Conservation (phyloP, 2,329 filamentous ascomycete genomes). For the Dryadomyces quercus-mongolicae region DNA sequence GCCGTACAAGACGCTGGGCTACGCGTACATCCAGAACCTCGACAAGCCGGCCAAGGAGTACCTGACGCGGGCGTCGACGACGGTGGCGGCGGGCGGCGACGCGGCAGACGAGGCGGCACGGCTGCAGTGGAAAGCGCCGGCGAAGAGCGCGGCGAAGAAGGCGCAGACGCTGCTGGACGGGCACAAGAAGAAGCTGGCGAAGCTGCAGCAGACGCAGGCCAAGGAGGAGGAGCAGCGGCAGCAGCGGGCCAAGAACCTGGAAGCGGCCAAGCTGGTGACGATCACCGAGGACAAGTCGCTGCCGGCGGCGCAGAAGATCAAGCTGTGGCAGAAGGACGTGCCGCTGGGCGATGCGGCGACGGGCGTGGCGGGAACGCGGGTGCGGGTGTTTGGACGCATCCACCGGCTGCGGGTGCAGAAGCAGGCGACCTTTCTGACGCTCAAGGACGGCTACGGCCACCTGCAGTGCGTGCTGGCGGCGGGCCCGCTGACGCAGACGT, state of each 20-base stretch:
- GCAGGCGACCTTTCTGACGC: conserved; percentile 74
- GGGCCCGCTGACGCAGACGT: conserved; percentile 78
- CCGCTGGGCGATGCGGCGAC: conserved; percentile 35
- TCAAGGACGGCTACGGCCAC: conserved; percentile 72
- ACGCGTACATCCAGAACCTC: conserved; percentile 62
- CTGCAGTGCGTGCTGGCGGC: conserved; percentile 71
- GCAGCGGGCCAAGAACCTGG: conserved; percentile 55
- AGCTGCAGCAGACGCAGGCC: conserved; percentile 61
- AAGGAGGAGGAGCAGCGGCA: conserved; percentile 62
- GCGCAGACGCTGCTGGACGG: conserved; percentile 60
- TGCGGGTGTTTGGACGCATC: conserved; percentile 71
- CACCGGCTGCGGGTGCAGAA: conserved; percentile 74
- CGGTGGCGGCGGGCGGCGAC: conserved; percentile 43
- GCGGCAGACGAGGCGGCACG: conserved; percentile 52
- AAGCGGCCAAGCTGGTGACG: conserved; percentile 71
- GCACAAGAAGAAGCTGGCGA: conserved; percentile 74
- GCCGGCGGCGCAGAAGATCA: conserved; percentile 63
- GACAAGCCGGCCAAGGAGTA: conserved; percentile 45
- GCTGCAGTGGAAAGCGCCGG: conserved; percentile 66
- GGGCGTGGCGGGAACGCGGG: conserved; percentile 54
- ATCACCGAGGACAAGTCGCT: conserved; percentile 62
- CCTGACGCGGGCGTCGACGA: conserved; percentile 55
- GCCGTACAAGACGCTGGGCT: conserved; percentile 72
- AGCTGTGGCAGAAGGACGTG: conserved; percentile 32
- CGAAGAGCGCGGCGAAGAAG: conserved; percentile 80